phyloP scores from a whole-genome alignment of 192 early-diverging fungal species.

The Spinellus fusiger region DNA sequence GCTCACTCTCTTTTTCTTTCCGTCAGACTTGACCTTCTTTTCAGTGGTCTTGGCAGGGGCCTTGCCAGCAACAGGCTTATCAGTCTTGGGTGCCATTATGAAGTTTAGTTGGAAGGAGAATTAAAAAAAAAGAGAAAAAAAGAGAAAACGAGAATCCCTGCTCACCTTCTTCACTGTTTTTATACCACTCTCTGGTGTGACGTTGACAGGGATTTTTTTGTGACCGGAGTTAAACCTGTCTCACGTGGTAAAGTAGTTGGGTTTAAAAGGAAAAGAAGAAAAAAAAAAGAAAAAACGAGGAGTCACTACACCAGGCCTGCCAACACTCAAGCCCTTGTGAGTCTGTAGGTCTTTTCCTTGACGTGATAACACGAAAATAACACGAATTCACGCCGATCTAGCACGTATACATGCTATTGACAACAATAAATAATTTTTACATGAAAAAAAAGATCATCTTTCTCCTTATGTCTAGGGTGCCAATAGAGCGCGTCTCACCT shows the following conservation, averaged over 20 bases:
- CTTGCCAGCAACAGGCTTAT: conserved; percentile 39
- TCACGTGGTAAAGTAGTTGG: too few species aligned
- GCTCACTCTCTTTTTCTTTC: conserved; percentile 62
- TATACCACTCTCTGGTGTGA: too few species aligned
- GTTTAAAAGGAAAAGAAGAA: background rate
- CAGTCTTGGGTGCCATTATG: conserved; percentile 28
- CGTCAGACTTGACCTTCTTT: conserved; percentile 53
- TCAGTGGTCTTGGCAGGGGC: conserved; percentile 66
- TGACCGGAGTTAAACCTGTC: too few species aligned
- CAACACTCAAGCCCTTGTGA: too few species aligned
- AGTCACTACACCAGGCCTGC: too few species aligned
- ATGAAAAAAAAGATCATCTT: conserved; percentile 6
- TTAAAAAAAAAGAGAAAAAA: conserved; percentile 26
- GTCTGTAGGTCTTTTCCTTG: background rate
- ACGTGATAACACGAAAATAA: conserved; percentile 17
- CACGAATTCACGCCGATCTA: conserved; percentile 12
- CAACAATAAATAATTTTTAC: background rate
- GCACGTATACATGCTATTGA: background rate
- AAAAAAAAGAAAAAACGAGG: too few species aligned
- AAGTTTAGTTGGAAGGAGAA: background rate
- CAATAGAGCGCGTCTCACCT: too few species aligned
- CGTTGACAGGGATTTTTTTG: too few species aligned
- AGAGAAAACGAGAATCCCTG: background rate
- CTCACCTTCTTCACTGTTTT: background rate
- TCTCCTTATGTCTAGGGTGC: background rate